Evolutionary conservation across 176 grass and related monocot species (phyloP), one percentile per base, ranked within the genome.

Genomic region (Saccharum officinarum): DNA sequence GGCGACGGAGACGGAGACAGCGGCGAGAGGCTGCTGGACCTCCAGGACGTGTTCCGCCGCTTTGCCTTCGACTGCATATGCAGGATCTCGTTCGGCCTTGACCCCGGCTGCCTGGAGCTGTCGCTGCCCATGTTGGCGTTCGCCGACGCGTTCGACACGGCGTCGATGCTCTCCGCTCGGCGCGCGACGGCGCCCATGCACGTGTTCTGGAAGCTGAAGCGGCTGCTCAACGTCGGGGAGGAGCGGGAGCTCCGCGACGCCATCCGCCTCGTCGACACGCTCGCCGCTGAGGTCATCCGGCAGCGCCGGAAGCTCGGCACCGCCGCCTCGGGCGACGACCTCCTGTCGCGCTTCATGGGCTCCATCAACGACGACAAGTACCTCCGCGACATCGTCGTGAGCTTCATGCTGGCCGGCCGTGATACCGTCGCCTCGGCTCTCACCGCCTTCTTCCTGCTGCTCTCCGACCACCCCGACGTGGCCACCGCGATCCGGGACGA

Each of bases 371-470:
- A 97, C 39, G 94, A 97, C 78, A 88, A 87, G 82, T 97, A 93
- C 69, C 89, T 97, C 36, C 91, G 94, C 8, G 94, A 97, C 83
- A 97, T 97, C 82, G 91, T 97, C 46, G 88, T 97, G 16, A 97
- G 89, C 88, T 97, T 94, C 94, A 84, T 97, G 90, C 91, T 97
- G 0, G 94, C 94, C 30, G 94, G 94, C 10, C 94, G 91, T 22
- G 94, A 97, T 82, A 97, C 94, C 15, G 85, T 94, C 10, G 84
- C 94, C 57, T 97, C 94, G 9, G 87, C 70, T 6, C 88, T 97
- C 45, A 97, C 94, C 25, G 79, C 88, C 66, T 97, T 97, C 74
- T 97, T 97, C 82, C 10, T 93, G 61, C 89, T 93, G 13, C 87
- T 97, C 25, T 97, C 91, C 4, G 87, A 88, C 75, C 81, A 90